Base-by-base conservation (phyloP, 306 rosid genomes). In the Prunus dulcis region DNA sequence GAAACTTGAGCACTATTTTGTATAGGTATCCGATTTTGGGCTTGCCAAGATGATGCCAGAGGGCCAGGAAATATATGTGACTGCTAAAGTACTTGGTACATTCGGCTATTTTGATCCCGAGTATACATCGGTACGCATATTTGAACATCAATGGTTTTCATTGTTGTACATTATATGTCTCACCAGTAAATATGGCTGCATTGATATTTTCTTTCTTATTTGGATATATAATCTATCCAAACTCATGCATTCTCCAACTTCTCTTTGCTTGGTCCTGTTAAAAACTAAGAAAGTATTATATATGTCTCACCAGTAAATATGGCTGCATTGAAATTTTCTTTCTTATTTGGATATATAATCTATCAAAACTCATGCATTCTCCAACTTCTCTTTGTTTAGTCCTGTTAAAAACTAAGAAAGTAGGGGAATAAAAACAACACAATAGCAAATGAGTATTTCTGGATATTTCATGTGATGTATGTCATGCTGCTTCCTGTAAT, bases 1-100 rank as follows among this genome's bases (percentile, higher is more conserved):
- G 75, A 83, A 72, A 28, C 28, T 23, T 19, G 38, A 15, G 8
- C 38, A 5, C 2, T 13, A 53, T 76, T 68, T 43, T 17, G 12
- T 60, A 69, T 25, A 94, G 98, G 92, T 94, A 82, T 94, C 98
- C 13, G 98, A 94, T 77, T 94, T 94, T 83, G 98, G 98, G 58
- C 92, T 94, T 6, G 98, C 98, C 76, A 94, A 89, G 87, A 82
- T 94, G 34, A 94, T 94, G 98, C 98, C 98, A 52, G 96, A 91
- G 81, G 98, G 97, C 18, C 89, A 89, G 56, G 98, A 91, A 69
- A 87, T 88, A 38, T 80, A 84, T 20, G 91, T 89, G 67, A 94
- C 98, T 0, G 95, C 94, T 56, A 90, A 93, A 74, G 97, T 94
- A 28, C 97, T 90, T 12, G 98, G 98, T 22, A 94, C 98, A 66